These are phyloP conservation scores for Croton laevigatus DNA, from an alignment of 441 rosid genomes.

Conservation along the genomic window DNA sequence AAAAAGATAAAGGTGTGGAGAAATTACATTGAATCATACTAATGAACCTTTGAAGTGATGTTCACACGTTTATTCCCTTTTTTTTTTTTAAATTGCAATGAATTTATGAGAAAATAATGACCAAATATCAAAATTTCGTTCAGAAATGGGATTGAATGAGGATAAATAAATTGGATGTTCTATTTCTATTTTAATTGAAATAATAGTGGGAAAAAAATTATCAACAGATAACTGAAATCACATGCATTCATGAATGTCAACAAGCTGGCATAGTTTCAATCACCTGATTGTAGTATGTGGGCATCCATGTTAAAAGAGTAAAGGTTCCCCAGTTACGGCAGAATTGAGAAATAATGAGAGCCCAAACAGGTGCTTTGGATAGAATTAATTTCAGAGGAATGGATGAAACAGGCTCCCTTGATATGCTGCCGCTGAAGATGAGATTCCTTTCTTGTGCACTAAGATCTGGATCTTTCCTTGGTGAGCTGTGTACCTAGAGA, in stretches of 20 bases:
- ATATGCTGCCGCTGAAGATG: conserved; percentile 58
- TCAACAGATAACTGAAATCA: conserved; percentile 1
- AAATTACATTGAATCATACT: neutral
- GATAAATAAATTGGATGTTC: neutral
- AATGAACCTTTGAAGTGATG: neutral
- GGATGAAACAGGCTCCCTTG: conserved; percentile 76
- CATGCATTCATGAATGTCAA: conserved; percentile 1
- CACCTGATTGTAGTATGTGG: conserved; percentile 99
- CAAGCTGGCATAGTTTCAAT: conserved; percentile 7
- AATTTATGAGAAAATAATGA: neutral
- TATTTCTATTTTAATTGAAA: neutral
- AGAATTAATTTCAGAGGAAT: conserved; percentile 94
- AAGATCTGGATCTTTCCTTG: conserved; percentile 75
- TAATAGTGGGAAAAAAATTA: neutral
- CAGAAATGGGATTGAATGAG: neutral
- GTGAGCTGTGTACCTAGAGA: conserved; percentile 84
- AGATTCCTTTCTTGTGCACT: conserved; percentile 60
- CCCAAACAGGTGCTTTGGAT: conserved; percentile 98
- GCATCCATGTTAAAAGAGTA: conserved; percentile 98
- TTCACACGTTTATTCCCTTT: neutral
- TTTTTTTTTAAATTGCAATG: too few relatives aligned
- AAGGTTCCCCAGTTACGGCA: conserved; percentile 99
- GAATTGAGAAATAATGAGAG: conserved; percentile 91
- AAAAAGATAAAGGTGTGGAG: neutral
- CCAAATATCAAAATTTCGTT: neutral